Conservation (phyloP, 331 rosid species). For the Pyrus hybrid region DNA sequence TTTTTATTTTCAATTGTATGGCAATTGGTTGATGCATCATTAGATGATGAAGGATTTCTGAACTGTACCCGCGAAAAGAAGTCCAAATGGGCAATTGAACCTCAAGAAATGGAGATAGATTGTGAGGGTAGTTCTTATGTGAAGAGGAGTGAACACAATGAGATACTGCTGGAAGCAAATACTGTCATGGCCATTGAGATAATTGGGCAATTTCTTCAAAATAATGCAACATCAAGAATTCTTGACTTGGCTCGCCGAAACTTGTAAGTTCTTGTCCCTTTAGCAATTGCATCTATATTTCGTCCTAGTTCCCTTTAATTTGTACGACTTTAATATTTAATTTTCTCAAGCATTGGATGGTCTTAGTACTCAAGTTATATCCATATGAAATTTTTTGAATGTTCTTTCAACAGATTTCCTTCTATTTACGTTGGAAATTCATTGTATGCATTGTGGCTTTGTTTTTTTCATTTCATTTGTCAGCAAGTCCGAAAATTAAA, state of each 20-base stretch:
- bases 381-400: background rate
- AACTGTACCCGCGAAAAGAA: slow-evolving; percentile 55
- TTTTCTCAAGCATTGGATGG: background rate
- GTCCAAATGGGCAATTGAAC: slow-evolving; percentile 53
- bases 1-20: slow-evolving; percentile 70
- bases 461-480: background rate
- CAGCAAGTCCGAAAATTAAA: background rate
- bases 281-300: background rate
- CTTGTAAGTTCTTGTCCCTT: slow-evolving; percentile 44
- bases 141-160: slow-evolving; percentile 44
- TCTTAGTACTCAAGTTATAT: background rate
- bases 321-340: background rate
- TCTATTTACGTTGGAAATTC: background rate
- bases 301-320: background rate
- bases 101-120: slow-evolving; percentile 80
- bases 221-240: slow-evolving; percentile 56
- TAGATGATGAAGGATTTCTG: slow-evolving; percentile 83
- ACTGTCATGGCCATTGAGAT: slow-evolving; percentile 68
- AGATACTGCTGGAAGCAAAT: slow-evolving; percentile 55
- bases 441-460: background rate
- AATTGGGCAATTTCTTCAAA: slow-evolving; percentile 65
- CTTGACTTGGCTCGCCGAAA: slow-evolving; percentile 68
- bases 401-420: background rate
- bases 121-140: slow-evolving; percentile 32
- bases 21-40: slow-evolving; percentile 92